Evolutionary conservation across 768 basidiomycete species (phyloP).

Genomic region (Xerocomellus chrysenteron): DNA sequence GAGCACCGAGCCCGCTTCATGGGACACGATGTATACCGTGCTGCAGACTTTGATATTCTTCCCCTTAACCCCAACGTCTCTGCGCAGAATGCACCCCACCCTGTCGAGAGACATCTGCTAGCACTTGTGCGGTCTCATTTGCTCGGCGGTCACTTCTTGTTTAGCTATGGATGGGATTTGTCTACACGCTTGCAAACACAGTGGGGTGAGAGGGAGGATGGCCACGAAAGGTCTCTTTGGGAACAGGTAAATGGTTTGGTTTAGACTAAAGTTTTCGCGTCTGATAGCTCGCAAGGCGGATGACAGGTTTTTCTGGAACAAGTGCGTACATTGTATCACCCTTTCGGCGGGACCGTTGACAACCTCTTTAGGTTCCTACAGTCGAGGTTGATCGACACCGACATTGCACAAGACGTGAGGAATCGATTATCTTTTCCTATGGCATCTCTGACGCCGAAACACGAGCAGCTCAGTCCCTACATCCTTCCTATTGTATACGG

Average conservation of each 20-base stretch:
- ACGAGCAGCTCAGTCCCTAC: conserved; percentile 71
- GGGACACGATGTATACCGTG: conserved; percentile 84
- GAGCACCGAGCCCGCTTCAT: conserved; percentile 76
- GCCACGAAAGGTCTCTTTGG: conserved; percentile 63
- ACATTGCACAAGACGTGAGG: conserved; percentile 66
- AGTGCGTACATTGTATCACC: conserved; percentile 28
- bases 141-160: conserved; percentile 75
- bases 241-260: conserved; percentile 56
- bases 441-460: conserved; percentile 8
- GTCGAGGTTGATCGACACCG: conserved; percentile 55
- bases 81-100: conserved; percentile 68
- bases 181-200: conserved; percentile 87
- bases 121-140: conserved; percentile 86
- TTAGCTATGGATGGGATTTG: conserved; percentile 89
- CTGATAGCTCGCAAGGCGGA: conserved; percentile 63
- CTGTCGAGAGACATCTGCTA: conserved; percentile 85
- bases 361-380: conserved; percentile 47
- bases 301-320: conserved; percentile 99
- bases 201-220: conserved; percentile 53
- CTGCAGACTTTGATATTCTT: conserved; percentile 88
- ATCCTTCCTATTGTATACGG: conserved; percentile 95
- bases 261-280: background rate
- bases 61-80: conserved; percentile 76
- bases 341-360: conserved; percentile 4
- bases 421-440: background rate